A percentile compares a stretch with the other conserved stretches of the same genome.
phyloP scores from a whole-genome alignment of 495 filamentous ascomycete genomes.

The Cladorrhinum samala region DNA sequence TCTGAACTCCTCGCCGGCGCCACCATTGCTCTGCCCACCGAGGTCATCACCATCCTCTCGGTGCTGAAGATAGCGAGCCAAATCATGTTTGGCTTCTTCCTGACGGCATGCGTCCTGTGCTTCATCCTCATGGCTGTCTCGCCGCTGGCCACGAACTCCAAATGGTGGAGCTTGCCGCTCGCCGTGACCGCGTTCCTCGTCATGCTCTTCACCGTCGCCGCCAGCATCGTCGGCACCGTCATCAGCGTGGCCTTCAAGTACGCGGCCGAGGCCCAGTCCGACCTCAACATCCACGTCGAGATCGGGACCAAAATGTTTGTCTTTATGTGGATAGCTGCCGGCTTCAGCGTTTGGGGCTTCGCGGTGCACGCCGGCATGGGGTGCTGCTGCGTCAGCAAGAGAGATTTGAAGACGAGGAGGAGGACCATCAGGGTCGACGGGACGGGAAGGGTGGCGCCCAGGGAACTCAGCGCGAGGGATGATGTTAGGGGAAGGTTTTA shows the following conservation, averaged over 20 bases:
- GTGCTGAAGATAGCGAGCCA: constrained; percentile 74
- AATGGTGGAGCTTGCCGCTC: constrained; percentile 41
- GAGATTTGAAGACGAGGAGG: constrained; percentile 52
- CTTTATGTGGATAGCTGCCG: constrained; percentile 83
- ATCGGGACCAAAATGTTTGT: constrained; percentile 72
- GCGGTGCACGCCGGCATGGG: constrained; percentile 64
- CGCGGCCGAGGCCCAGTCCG: constrained; percentile 55
- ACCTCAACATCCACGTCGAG: constrained; percentile 67
- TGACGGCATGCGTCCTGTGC: constrained; percentile 60
- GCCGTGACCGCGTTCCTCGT: constrained; percentile 59
- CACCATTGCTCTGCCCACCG: constrained; percentile 69
- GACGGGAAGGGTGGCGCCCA: constrained; percentile 6
- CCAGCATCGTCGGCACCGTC: constrained; percentile 67
- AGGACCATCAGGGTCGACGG: constrained; percentile 14
- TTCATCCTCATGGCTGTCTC: constrained; percentile 50
- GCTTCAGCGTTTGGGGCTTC: constrained; percentile 59
- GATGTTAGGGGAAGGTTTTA: neutral
- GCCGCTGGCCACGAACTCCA: constrained; percentile 37
- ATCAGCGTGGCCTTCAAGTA: constrained; percentile 74
- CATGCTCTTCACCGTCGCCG: constrained; percentile 61
- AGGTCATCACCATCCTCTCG: constrained; percentile 63
- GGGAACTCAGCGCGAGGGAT: neutral
- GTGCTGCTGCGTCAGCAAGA: constrained; percentile 61
- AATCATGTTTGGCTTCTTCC: constrained; percentile 87
- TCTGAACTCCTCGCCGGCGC: constrained; percentile 75